Base-by-base conservation (phyloP, 345 rosid species). In the Excoecaria agallocha region DNA sequence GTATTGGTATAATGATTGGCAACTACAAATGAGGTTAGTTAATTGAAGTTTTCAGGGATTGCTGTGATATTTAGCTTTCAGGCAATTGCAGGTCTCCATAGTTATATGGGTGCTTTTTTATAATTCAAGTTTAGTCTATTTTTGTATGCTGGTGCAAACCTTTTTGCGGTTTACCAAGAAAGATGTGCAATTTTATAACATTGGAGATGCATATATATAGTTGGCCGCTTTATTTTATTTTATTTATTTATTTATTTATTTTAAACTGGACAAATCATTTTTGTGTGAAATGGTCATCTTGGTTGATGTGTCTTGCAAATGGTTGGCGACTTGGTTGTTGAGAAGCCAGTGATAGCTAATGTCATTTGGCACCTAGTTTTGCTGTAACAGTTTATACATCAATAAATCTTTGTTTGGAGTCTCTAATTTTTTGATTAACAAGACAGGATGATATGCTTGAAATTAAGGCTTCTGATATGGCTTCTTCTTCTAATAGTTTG, bases 401-500 rank as follows among this genome's bases (percentile, higher is more conserved):
- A 50, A 25, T 35, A 30, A 58, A 35, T 66, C 68, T 55, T 46
- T 22, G 15, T 22, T 60, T 8, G 10, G 58, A 68, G 22, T 62
- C 25, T 41, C 4, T 50, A 49, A 12, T 48, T 46, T 52, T 39
- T 39, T 38, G 41, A 62, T 50, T n/a, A 39, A 49, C 61, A 51
- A 6, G 35, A 61, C 46, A 25, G 49, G 8, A 70, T n/a, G 22
- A 4, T 39, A 17, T 72, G 1, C 12, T 72, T 63, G 2, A 70
- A 16, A 25, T 49, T 50, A 25, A 49, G 35, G 45, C 15, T 46
- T 38, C 54, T 57, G 25, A 25, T 61, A 48, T 49, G 51, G 30
- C 37, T 50, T 73, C 35, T 22, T 68, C 70, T 54, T 16, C 68
- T 55, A 43, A 39, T 30, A 56, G 58, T 50, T 68, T 63, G 49